Conservation (phyloP, 257 asterid genomes). For the Craterostigma plantagineum region DNA sequence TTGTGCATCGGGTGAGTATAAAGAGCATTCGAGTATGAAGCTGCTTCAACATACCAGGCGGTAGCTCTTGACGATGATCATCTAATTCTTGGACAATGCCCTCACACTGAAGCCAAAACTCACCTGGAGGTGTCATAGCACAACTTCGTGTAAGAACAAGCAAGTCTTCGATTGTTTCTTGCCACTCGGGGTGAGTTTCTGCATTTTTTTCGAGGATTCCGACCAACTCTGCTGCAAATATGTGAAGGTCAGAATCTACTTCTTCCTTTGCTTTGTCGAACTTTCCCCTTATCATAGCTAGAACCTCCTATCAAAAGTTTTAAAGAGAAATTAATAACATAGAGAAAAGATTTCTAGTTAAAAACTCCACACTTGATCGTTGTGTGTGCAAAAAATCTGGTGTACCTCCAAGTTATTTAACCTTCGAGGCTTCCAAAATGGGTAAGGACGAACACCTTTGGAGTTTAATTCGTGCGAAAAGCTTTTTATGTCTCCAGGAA, state of each 20-base stretch:
- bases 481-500: slow-evolving; percentile 94
- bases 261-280: slow-evolving; percentile 99
- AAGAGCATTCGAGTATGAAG: slow-evolving; percentile 98
- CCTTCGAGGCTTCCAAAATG: slow-evolving; percentile 92
- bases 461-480: slow-evolving; percentile 95
- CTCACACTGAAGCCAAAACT: slow-evolving; percentile 98
- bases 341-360: background rate
- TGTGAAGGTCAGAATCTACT: slow-evolving; percentile 90
- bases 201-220: slow-evolving; percentile 87
- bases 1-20: slow-evolving; percentile 94
- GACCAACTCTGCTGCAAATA: slow-evolving; percentile 86
- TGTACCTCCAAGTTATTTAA: slow-evolving; percentile 85
- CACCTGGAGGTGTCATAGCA: slow-evolving; percentile 90
- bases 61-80: slow-evolving; percentile 95
- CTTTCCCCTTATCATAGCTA: slow-evolving; percentile 72
- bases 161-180: slow-evolving; percentile 90
- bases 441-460: slow-evolving; percentile 96
- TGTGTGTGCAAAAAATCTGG: slow-evolving; percentile 4
- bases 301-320: slow-evolving; percentile 53
- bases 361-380: background rate
- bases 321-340: slow-evolving; percentile 11
- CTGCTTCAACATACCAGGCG: slow-evolving; percentile 76
- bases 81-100: slow-evolving; percentile 97
- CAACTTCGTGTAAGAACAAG: slow-evolving; percentile 84
- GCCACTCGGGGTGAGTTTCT: slow-evolving; percentile 90